These are phyloP conservation scores for Botrytis squamosa DNA, from an alignment of 2,329 filamentous ascomycete species.

Conservation along the genomic window DNA sequence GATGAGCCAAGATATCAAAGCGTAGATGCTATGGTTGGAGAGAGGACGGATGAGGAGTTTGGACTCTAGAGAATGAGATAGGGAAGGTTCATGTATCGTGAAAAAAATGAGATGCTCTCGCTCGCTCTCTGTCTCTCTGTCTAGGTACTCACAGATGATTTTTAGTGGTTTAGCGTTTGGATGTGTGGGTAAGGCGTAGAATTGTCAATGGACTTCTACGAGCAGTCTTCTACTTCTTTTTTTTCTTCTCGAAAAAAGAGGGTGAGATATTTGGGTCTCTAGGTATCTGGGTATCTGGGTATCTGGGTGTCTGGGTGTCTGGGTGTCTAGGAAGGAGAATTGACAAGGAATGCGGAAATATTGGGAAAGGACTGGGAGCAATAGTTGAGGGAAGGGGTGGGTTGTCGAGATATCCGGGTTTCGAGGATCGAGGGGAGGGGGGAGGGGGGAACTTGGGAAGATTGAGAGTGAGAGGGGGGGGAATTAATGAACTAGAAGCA, in stretches of 20 bases:
- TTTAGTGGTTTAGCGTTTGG: neutral
- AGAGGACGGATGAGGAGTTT: neutral
- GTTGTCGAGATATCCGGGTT: neutral
- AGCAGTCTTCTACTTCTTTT: neutral
- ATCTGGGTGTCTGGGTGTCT: neutral
- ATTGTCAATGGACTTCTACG: neutral
- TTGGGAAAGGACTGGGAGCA: neutral
- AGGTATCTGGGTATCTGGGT: neutral
- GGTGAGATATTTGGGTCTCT: neutral
- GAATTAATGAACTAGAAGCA: neutral
- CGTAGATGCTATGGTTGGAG: neutral
- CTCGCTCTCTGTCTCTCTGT: neutral
- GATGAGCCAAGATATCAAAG: slow-evolving; percentile 8
- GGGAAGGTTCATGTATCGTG: slow-evolving; percentile 1
- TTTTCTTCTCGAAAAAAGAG: neutral
- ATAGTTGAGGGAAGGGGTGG: neutral
- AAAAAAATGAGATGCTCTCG: neutral
- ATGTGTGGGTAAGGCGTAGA: neutral
- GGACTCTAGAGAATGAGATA: neutral
- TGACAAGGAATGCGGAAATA: slow-evolving; percentile 15
- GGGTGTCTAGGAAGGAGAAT: neutral
- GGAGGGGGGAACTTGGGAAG: neutral
- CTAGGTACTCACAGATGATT: neutral
- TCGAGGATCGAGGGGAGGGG: neutral
- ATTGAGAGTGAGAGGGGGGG: neutral